A percentile compares a stretch with the other conserved stretches of the same genome.
Conservation (phyloP, 2,329 filamentous ascomycete genomes). For the Peltaster fructicola region DNA sequence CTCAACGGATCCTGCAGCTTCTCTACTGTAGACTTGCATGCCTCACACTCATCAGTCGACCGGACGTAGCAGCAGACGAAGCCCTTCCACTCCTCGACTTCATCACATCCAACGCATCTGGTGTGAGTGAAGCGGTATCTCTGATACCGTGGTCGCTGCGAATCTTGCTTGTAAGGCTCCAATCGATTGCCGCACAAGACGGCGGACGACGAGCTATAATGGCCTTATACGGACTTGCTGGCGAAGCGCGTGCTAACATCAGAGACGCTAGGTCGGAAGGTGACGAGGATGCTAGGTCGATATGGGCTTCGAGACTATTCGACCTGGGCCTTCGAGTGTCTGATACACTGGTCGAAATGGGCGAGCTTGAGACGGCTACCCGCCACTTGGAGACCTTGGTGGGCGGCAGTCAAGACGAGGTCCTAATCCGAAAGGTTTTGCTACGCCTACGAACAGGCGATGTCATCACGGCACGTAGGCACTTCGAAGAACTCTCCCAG, state of each 20-base stretch:
- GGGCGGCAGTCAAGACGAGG: slow-evolving; percentile 25
- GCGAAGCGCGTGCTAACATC: slow-evolving; percentile 14
- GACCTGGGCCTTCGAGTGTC: slow-evolving; percentile 54
- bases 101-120: slow-evolving; percentile 22
- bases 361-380: slow-evolving; percentile 63
- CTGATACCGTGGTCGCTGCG: slow-evolving; percentile 77
- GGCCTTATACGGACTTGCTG: slow-evolving; percentile 69
- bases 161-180: slow-evolving; percentile 64
- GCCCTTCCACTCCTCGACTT: slow-evolving; percentile 45
- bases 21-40: slow-evolving; percentile 70
- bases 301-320: slow-evolving; percentile 55
- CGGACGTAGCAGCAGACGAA: slow-evolving; percentile 39
- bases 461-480: slow-evolving; percentile 32
- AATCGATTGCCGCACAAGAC: slow-evolving; percentile 75
- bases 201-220: slow-evolving; percentile 67
- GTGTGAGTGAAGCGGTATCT: slow-evolving; percentile 38
- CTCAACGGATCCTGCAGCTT: slow-evolving; percentile 52
- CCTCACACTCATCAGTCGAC: slow-evolving; percentile 58
- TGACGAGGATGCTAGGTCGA: slow-evolving; percentile 36
- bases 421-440: slow-evolving; percentile 35
- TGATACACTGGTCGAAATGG: slow-evolving; percentile 65
- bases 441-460: slow-evolving; percentile 69
- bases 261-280: slow-evolving; percentile 25
- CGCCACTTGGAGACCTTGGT: slow-evolving; percentile 49
- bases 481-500: no score